Base-by-base conservation (phyloP, 1,284 basidiomycete genomes). In the Leccinum subspadiceum region DNA sequence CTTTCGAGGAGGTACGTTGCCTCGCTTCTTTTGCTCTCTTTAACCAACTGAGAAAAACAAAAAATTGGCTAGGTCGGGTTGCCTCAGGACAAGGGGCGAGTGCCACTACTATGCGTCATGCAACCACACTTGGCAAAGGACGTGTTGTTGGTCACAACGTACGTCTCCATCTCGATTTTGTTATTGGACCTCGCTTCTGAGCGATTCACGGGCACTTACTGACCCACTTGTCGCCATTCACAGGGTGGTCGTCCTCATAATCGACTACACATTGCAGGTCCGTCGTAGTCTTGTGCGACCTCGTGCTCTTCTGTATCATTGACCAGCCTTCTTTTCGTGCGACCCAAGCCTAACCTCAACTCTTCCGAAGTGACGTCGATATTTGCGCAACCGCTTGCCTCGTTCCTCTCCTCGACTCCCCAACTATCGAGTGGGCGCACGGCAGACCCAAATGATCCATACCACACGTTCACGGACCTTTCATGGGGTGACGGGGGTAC, bases 181-280 rank as follows among this genome's bases (percentile, higher is more conserved):
- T 46, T 46, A 20, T 46, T 17, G 6, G 17, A 5, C 41, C 5
- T 44, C 17, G 41, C 17, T 20, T 44, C 41, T 44, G 41, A 44
- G 10, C 41, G 10, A 20, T 44, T 44, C 41, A 10, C 8, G 44
- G 13, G 5, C 46, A 22, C 49, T 53, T n/a, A 56, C 56, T 31
- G 31, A 24, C n/a, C 22, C 15, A 15, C 37, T n/a, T 15, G 17
- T 26, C 53, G 5, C 17, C 59, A 13, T 29, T 41, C 6, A 10
- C 65, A 94, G 92, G 4, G 89, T 94, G 0, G 89, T 94, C 15
- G 89, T 93, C 4, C 80, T 95, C 10, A 85, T 93, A 29, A 81
- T 90, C 1, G 91, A 94, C 71, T 84, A 84, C 50, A 84, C 81
- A 1, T 73, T 91, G 29, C 79, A 82, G 57, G 88, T 88, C 60